These are phyloP conservation scores for Detonula confervacea DNA, from an alignment of 352 stramenopile species.

Conservation along the genomic window DNA sequence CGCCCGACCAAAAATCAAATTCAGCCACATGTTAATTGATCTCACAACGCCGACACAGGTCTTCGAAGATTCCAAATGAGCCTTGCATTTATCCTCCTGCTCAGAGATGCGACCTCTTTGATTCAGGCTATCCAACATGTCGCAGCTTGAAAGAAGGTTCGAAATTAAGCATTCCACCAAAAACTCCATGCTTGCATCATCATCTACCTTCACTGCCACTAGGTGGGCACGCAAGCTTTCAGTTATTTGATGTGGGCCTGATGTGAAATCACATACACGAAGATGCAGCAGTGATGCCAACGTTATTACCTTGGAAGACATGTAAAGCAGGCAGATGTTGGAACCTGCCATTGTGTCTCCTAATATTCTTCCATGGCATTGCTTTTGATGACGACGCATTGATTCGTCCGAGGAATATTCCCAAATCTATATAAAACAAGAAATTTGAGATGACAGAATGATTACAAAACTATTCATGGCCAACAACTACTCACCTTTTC, in stretches of 20 bases:
- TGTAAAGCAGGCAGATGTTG: constrained; percentile 42
- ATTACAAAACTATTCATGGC: too few relatives aligned
- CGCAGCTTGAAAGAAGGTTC: constrained; percentile 30
- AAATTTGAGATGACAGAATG: constrained; percentile 7
- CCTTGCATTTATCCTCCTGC: constrained; percentile 26
- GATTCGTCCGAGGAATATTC: constrained; percentile 38
- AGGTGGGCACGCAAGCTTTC: constrained; percentile 33
- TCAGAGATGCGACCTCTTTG: constrained; percentile 10
- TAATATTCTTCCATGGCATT: constrained; percentile 23
- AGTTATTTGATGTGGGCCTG: constrained; percentile 7
- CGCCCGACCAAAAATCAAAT: constrained; percentile 33
- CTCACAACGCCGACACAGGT: constrained; percentile 30
- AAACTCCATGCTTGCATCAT: constrained; percentile 38
- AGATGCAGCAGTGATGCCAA: constrained; percentile 41
- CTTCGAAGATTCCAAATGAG: constrained; percentile 21
- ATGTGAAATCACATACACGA: constrained; percentile 14
- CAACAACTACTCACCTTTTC: constrained; percentile 50
- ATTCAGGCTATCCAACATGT: constrained; percentile 26
- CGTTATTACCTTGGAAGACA: constrained; percentile 46
- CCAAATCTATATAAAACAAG: constrained; percentile 44
- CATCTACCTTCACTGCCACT: constrained; percentile 27
- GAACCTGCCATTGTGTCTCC: constrained; percentile 21
- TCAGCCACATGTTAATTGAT: constrained; percentile 39
- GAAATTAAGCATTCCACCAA: constrained; percentile 38
- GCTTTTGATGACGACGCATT: constrained; percentile 34